These are phyloP conservation scores for Grigorovia humatica DNA, from an alignment of 805 yeast species.

Conservation along the genomic window DNA sequence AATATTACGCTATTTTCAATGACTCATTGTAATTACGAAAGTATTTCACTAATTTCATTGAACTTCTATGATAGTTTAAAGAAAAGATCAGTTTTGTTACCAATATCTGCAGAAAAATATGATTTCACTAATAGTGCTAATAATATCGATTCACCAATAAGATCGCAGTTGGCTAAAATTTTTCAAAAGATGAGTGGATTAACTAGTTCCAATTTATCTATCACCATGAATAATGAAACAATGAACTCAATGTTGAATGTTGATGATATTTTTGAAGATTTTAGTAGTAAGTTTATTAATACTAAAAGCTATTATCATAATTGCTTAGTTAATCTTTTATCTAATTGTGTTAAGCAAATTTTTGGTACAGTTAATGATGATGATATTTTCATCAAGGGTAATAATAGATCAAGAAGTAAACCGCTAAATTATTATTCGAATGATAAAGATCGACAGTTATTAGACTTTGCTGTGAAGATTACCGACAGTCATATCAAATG, in stretches of 20 bases:
- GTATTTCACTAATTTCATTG: conserved; percentile 6
- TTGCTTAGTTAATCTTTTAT: conserved; percentile 7
- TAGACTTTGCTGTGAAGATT: conserved; percentile 8
- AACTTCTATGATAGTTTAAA: conserved; percentile 8
- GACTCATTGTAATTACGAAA: not conserved
- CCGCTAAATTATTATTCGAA: conserved; percentile 1
- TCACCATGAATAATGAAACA: conserved; percentile 8
- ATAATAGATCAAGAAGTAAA: not conserved
- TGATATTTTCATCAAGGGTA: not conserved
- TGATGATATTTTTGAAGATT: conserved; percentile 2
- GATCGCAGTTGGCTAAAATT: conserved; percentile 7
- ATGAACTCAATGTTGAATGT: conserved; percentile 3
- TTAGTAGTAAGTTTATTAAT: conserved; percentile 1
- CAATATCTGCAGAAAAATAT: conserved; percentile 3
- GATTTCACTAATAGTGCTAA: not conserved
- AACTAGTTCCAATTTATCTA: conserved; percentile 6
- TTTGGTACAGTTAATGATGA: conserved; percentile 5
- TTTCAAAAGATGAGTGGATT: conserved; percentile 4
- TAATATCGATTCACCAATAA: not conserved
- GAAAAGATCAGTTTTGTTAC: conserved; percentile 5
- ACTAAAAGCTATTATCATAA: conserved; percentile 7
- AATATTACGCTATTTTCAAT: not conserved
- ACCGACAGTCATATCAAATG: conserved; percentile 3
- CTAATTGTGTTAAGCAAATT: conserved; percentile 7
- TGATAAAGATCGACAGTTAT: conserved; percentile 1